Evolutionary conservation across 2,329 filamentous ascomycete genomes (phyloP).

Genomic region (Shiraia bambusicola): DNA sequence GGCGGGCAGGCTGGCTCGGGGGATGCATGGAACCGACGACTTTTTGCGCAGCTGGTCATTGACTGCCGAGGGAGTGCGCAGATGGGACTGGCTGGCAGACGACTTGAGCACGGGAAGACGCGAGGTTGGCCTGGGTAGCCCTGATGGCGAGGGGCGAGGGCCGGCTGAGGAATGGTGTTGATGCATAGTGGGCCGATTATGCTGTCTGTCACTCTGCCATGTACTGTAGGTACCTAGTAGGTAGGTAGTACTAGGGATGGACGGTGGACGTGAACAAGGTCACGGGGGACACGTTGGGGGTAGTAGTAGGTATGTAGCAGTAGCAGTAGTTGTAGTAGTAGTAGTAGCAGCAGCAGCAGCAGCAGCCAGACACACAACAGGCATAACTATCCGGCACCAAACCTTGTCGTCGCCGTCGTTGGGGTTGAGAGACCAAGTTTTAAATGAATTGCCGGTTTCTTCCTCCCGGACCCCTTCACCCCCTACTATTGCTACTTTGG

Average conservation of each 20-base stretch:
- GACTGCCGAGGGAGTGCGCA: conserved; percentile 46
- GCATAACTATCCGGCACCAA: neutral
- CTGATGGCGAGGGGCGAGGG: conserved; percentile 28
- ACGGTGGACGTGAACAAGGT: too few relatives aligned
- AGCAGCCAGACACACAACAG: too few relatives aligned
- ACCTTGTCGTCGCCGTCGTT: neutral
- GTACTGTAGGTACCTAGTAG: too few relatives aligned
- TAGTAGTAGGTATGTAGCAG: too few relatives aligned
- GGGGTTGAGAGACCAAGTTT: neutral
- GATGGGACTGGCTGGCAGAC: conserved; percentile 41
- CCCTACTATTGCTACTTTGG: too few relatives aligned
- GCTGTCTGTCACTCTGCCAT: too few relatives aligned
- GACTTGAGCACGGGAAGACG: conserved; percentile 54
- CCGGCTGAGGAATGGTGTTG: conserved; percentile 24
- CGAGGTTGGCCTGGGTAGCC: conserved; percentile 53
- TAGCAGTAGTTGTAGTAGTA: too few relatives aligned
- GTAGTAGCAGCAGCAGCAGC: too few relatives aligned
- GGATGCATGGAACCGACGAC: conserved; percentile 31
- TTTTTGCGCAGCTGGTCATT: conserved; percentile 46
- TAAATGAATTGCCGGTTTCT: too few relatives aligned
- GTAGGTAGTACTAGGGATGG: too few relatives aligned
- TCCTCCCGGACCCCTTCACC: too few relatives aligned
- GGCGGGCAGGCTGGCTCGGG: conserved; percentile 15
- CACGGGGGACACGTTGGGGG: too few relatives aligned
- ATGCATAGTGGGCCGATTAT: conserved; percentile 38